Percentiles rank a stretch among this genome's conserved stretches.
Conservation (phyloP, 495 filamentous ascomycete species). For the Penicillium canescens region DNA sequence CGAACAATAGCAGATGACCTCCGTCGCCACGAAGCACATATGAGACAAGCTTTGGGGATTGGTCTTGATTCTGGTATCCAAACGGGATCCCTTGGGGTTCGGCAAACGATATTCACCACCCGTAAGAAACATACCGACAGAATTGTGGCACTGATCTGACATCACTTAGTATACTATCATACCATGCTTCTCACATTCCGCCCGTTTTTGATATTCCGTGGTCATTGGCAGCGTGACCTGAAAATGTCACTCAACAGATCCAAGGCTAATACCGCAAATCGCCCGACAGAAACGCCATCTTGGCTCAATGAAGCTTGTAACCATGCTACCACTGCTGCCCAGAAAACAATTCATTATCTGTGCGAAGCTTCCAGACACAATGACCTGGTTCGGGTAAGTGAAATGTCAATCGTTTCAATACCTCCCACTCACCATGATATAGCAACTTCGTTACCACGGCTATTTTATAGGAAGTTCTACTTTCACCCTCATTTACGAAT, state of each 20-base stretch:
- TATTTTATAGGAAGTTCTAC: conserved; percentile 39
- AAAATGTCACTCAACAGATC: conserved; percentile 15
- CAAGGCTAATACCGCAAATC: conserved; percentile 11
- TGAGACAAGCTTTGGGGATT: conserved; percentile 34
- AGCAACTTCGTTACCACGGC: conserved; percentile 45
- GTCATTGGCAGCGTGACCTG: conserved; percentile 37
- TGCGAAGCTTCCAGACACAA: conserved; percentile 35
- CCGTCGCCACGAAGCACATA: conserved; percentile 28
- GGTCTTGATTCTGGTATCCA: conserved; percentile 33
- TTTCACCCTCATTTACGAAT: conserved; percentile 42
- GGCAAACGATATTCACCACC: conserved; percentile 36
- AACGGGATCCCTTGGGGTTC: conserved; percentile 33
- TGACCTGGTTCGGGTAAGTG: conserved; percentile 35
- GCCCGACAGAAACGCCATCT: conserved; percentile 31
- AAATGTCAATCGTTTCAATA: neutral
- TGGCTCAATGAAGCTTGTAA: conserved; percentile 49
- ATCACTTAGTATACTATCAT: conserved; percentile 40
- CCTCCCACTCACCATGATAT: neutral
- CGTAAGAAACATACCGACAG: conserved; percentile 22
- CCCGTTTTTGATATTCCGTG: conserved; percentile 47
- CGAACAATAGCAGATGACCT: conserved; percentile 39
- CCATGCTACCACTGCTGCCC: conserved; percentile 34
- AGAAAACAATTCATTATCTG: conserved; percentile 39
- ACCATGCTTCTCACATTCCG: conserved; percentile 44
- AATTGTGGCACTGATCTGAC: neutral